Percentiles rank a stretch among this genome's conserved stretches.
Conservation (phyloP, 192 early-diverging fungal species). For the Coemansia sp. region DNA sequence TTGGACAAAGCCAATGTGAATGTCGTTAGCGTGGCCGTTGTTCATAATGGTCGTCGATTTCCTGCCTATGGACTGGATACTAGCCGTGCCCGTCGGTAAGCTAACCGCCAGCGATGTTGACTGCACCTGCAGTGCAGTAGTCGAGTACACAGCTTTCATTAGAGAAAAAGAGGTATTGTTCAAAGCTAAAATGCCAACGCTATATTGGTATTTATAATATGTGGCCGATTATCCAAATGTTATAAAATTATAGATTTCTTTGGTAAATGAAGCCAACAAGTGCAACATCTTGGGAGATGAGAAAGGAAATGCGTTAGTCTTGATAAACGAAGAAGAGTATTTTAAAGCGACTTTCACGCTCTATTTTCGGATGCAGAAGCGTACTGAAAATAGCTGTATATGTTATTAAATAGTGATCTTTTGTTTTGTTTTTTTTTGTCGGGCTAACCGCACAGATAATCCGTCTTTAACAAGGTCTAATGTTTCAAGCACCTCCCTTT, state of each 20-base stretch:
- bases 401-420: not conserved
- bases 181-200: not conserved
- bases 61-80: not conserved
- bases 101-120: not conserved
- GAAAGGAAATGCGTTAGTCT: not conserved
- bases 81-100: not conserved
- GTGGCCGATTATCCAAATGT: not conserved
- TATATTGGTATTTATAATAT: not conserved
- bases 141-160: not conserved
- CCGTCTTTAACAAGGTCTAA: not conserved
- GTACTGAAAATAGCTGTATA: constrained; percentile 5
- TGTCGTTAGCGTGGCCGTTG: not conserved
- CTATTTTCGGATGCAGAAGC: not conserved
- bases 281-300: not conserved
- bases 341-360: not conserved
- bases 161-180: not conserved
- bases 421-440: not conserved
- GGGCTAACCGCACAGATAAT: not conserved
- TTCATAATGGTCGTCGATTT: not conserved
- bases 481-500: not conserved
- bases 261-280: not conserved
- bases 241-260: not conserved
- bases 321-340: not conserved
- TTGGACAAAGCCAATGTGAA: not conserved
- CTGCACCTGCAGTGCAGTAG: not conserved